A percentile compares a stretch with the other conserved stretches of the same genome.
Evolutionary conservation across 1,284 basidiomycete species (phyloP).

Genomic region (Bondarzewia mesenterica): DNA sequence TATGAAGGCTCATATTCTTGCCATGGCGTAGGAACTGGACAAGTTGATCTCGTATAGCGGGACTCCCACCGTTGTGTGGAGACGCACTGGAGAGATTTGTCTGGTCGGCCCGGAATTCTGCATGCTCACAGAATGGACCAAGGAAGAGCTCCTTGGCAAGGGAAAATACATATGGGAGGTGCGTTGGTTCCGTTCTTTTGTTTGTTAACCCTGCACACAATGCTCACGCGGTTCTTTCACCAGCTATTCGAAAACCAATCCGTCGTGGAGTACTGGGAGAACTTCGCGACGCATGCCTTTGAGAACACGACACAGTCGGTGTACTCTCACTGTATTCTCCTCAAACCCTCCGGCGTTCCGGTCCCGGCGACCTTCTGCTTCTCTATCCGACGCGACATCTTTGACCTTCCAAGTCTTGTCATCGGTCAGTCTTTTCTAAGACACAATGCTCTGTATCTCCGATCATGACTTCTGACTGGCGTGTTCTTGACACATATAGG

Average conservation of each 20-base stretch:
- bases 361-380: slow-evolving; percentile 90
- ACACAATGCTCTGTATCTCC: no score
- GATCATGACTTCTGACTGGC: background rate
- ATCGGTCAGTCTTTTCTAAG: slow-evolving; percentile 69
- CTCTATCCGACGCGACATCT: slow-evolving; percentile 85
- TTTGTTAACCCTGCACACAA: background rate
- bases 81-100: slow-evolving; percentile 95
- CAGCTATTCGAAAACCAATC: slow-evolving; percentile 86
- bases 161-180: slow-evolving; percentile 91
- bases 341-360: slow-evolving; percentile 76
- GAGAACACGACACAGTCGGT: slow-evolving; percentile 95
- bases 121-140: slow-evolving; percentile 85
- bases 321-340: slow-evolving; percentile 82
- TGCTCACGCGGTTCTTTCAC: slow-evolving; percentile 12
- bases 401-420: slow-evolving; percentile 80
- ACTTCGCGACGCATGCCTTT: slow-evolving; percentile 90
- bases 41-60: slow-evolving; percentile 96
- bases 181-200: background rate
- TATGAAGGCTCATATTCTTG: background rate
- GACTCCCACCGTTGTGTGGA: slow-evolving; percentile 99
- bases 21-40: slow-evolving; percentile 71
- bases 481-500: slow-evolving; percentile 30
- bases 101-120: slow-evolving; percentile 95
- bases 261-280: slow-evolving; percentile 92
- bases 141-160: slow-evolving; percentile 73